phyloP scores from a whole-genome alignment of 1,139 yeast species.

The Suhomyces bribrorum region DNA sequence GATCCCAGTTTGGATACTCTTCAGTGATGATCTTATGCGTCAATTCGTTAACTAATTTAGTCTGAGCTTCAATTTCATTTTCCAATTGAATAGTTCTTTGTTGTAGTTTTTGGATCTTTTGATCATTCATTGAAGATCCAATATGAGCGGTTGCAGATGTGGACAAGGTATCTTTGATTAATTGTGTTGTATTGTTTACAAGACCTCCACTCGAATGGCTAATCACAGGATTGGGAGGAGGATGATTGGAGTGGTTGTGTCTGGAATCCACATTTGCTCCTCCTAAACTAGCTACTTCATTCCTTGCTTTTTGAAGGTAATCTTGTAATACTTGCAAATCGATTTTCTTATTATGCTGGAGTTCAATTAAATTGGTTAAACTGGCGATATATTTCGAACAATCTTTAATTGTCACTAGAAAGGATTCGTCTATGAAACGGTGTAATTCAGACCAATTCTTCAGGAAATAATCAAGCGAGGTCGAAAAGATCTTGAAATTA shows the following conservation, averaged over 20 bases:
- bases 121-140: slow-evolving; percentile 41
- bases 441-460: slow-evolving; percentile 45
- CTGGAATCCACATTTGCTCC: slow-evolving; percentile 39
- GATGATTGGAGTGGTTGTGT: slow-evolving; percentile 13
- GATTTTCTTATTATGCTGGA: slow-evolving; percentile 87
- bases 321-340: slow-evolving; percentile 87
- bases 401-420: slow-evolving; percentile 80
- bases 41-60: slow-evolving; percentile 49
- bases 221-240: slow-evolving; percentile 40
- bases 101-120: slow-evolving; percentile 37
- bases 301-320: slow-evolving; percentile 67
- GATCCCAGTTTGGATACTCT: slow-evolving; percentile 83
- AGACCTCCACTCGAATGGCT: slow-evolving; percentile 31
- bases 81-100: slow-evolving; percentile 38
- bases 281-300: slow-evolving; percentile 62
- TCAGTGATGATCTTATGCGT: slow-evolving; percentile 74
- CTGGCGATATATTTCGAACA: slow-evolving; percentile 82
- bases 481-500: slow-evolving; percentile 44
- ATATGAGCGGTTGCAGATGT: slow-evolving; percentile 47
- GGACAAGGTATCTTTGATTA: slow-evolving; percentile 48
- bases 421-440: slow-evolving; percentile 75
- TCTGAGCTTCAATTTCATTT: slow-evolving; percentile 59
- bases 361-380: slow-evolving; percentile 71
- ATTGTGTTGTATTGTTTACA: slow-evolving; percentile 47
- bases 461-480: slow-evolving; percentile 52